Evolutionary conservation across 2,329 filamentous ascomycete genomes (phyloP), one percentile per base, ranked within the genome.

Genomic region (Fusarium palustre): DNA sequence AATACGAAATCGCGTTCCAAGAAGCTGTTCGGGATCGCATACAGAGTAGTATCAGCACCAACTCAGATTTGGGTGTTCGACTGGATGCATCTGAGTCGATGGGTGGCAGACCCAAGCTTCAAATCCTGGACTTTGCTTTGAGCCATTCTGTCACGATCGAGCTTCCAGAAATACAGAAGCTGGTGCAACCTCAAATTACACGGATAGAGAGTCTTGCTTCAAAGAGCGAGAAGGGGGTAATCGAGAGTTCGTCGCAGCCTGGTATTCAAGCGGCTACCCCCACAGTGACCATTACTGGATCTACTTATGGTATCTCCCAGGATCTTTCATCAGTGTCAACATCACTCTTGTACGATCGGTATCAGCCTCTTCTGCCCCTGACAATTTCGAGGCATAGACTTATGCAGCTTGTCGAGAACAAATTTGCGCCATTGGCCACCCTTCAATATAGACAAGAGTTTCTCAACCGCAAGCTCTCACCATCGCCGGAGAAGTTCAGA

Each of bases 381-480:
- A 72, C 79, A 3, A 77, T 82, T 22, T 74, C 77, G 2, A 77
- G 77, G 7, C 74, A 78, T 22, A 79, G 78, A 8, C 68, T 81
- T 4, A 70, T 78, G 8, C 79, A 81, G 39, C 76, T 83, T 10
- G 74, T 78, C 3, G 74, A 79, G n/a, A 78, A 79, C 18, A 76
- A 76, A 4, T 76, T 82, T 36, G 77, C 79, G 1, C 82, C 82
- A 0, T 61, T 79, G 5, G 69, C 83, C 34, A 77, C 75, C 3
- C 33, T 82, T 15, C 77, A 75, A 18, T 73, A 82, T 38, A 80
- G 78, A 5, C 82, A 84, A 64, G 80, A 82, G 61, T 68, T 84
- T 20, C 73, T 74, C 20, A 74, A 75, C 25, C 69, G 60, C 25
- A 63, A 66, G 1, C 59, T 61, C 16, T 36, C 57, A 16, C 15